Percentiles rank a stretch among this genome's conserved stretches.
These are phyloP conservation scores for Zarea fungicola DNA, from an alignment of 2,329 filamentous ascomycete genomes.

Conservation along the genomic window DNA sequence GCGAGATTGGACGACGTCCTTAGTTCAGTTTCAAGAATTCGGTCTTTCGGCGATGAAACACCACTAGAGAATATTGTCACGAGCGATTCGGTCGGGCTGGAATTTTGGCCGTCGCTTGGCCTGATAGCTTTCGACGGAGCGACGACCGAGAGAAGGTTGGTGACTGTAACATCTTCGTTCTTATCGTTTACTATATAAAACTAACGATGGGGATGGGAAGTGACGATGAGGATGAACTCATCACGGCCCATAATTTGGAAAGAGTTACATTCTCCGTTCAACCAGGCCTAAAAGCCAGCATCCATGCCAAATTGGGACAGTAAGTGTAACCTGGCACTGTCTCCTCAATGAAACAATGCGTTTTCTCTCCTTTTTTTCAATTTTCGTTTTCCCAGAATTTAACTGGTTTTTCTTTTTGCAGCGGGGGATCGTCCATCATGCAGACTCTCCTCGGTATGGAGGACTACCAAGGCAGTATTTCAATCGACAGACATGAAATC, in stretches of 20 bases:
- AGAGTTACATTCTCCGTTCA: slow-evolving; percentile 15
- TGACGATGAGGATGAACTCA: background rate
- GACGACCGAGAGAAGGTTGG: slow-evolving; percentile 23
- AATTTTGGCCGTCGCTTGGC: slow-evolving; percentile 24
- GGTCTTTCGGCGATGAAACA: slow-evolving; percentile 23
- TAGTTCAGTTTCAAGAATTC: slow-evolving; percentile 29
- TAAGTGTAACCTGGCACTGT: slow-evolving; percentile 1
- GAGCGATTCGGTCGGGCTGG: background rate
- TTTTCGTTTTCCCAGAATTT: too few relatives aligned
- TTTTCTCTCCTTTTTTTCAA: too few relatives aligned
- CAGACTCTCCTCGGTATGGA: background rate
- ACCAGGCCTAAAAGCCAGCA: slow-evolving; percentile 4
- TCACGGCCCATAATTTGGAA: background rate
- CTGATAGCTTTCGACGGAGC: slow-evolving; percentile 22
- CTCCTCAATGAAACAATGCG: slow-evolving; percentile 2
- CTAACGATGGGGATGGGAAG: background rate
- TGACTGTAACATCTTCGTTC: background rate
- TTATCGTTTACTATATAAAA: background rate
- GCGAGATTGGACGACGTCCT: slow-evolving; percentile 31
- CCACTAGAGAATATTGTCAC: slow-evolving; percentile 19
- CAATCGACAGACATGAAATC: slow-evolving; percentile 11
- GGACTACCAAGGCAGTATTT: slow-evolving; percentile 5
- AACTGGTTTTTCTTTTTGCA: background rate
- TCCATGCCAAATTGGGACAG: background rate
- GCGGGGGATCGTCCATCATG: slow-evolving; percentile 2